Base-by-base conservation (phyloP, 2,329 filamentous ascomycete genomes). In the Monosporascus sp. region DNA sequence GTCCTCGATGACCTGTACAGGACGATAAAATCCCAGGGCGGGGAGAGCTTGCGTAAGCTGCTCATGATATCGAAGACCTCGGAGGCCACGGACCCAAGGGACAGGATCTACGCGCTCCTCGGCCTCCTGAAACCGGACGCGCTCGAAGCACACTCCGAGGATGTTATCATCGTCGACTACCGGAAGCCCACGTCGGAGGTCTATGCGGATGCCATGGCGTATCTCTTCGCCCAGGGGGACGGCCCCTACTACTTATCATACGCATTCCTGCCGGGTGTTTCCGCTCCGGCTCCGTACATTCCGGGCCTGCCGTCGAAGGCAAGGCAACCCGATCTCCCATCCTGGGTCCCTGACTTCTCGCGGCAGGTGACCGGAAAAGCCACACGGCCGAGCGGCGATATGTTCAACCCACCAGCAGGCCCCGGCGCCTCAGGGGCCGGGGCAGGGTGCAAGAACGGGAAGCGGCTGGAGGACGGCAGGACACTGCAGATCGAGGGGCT, bases 281-380 rank as follows among this genome's bases (percentile, higher is more conserved):
- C 41, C 9, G 51, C 53, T 18, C 14, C 51, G 8, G 53, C 50
- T 26, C 51, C 50, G 31, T 17, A 38, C 7, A 47, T 53, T 26
- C 31, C 47, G 3, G 26, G 40, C 6, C n/a, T 52, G 44, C 53
- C 43, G 6, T 5, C 48, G 15, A 49, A 41, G 8, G 24, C 22
- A 11, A 31, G n/a, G 15, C 52, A 54, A 5, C 52, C 52, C 26
- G 35, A n/a, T n/a, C 52, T 54, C 26, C 45, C 49, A 2, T 51
- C 52, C 11, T 54, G 52, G 52, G 49, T 54, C 17, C 52, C 49
- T 3, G 52, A 54, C 26, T 49, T 54, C 28, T 51, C 52, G 37
- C 48, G 38, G 26, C 52, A 51, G 17, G 38, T 41, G 1, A 28
- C 7, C 7, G 28, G 7, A 18, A 54, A 54, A 22, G 38, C 49